Base-by-base conservation (phyloP, 768 basidiomycete species). In the Pisolithus tinctorius region DNA sequence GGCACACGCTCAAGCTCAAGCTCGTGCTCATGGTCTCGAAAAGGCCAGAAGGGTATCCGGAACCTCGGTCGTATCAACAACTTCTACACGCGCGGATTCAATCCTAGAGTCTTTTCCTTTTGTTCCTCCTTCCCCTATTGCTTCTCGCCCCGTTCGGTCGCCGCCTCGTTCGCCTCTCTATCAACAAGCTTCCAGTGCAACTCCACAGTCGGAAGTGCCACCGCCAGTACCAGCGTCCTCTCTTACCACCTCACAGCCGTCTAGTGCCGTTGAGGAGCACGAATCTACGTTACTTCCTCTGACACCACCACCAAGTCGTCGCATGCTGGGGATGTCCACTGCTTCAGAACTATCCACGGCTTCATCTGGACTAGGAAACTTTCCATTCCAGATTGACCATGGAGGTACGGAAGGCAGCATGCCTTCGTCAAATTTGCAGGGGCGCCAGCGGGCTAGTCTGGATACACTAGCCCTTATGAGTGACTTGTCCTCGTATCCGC, bases 71-170 rank as follows among this genome's bases (percentile, higher is more conserved):
- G 66, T 83, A 51, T 85, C 83, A 30, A 80, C 80, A 11, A 71
- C 84, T 13, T 86, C 86, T 9, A 84, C 84, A 3, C 78, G 79
- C 45, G 86, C 88, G 26, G 88, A 92, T 62, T 91, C 88, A 3
- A 88, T 92, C 57, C 75, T 92, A 26, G 89, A 90, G 66, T 84
- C 81, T 13, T 93, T 93, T 75, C 88, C 87, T 34, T 91, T 93
- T 63, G 88, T 93, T 8, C 90, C 90, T 23, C 90, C 90, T 1
- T 90, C 88, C 7, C 90, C 90, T 6, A 90, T 92, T 53, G 89
- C 88, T n/a, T 81, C 87, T 57, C 75, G 84, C 48, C 88, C 88
- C 9, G 71, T 82, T 58, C 75, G 87, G 54, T 82, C 86, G 3
- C 86, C 86, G 5, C 84, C 85, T 36, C 81, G 82, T 51, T 89